Evolutionary conservation across 2,329 filamentous ascomycete species (phyloP).

Genomic region (Leptographium flavum): DNA sequence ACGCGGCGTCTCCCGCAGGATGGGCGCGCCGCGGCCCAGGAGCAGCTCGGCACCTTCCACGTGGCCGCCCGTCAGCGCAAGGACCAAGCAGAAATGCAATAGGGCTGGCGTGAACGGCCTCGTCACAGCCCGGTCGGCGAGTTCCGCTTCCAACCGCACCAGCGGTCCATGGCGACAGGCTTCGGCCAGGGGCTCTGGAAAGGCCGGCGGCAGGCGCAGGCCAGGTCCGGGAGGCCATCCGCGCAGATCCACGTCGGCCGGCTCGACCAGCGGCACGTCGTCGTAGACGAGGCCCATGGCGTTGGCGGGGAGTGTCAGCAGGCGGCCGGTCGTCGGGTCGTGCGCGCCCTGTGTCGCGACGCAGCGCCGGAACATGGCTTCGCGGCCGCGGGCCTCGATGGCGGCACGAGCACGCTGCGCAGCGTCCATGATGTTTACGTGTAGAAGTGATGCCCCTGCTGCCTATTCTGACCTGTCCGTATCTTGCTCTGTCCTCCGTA

Average conservation of each 20-base stretch:
- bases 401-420: not conserved
- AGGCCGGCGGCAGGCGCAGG: not conserved
- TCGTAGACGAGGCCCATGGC: not conserved
- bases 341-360: not conserved
- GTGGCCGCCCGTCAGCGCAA: not conserved
- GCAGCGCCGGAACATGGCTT: not conserved
- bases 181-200: not conserved
- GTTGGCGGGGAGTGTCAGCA: not conserved
- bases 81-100: not conserved
- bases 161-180: not conserved
- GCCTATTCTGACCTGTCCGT: too few species aligned
- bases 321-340: not conserved
- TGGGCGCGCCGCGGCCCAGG: not conserved
- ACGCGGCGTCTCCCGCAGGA: not conserved
- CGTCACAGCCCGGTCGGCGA: not conserved
- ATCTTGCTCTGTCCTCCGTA: not conserved
- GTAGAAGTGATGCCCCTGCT: too few species aligned
- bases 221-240: not conserved
- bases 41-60: not conserved
- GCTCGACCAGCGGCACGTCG: not conserved
- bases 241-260: not conserved
- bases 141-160: not conserved
- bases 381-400: not conserved
- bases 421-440: too few species aligned
- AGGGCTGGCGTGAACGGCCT: not conserved